phyloP scores from a whole-genome alignment of 768 basidiomycete species.

The Agaricus sinodeliciosus region DNA sequence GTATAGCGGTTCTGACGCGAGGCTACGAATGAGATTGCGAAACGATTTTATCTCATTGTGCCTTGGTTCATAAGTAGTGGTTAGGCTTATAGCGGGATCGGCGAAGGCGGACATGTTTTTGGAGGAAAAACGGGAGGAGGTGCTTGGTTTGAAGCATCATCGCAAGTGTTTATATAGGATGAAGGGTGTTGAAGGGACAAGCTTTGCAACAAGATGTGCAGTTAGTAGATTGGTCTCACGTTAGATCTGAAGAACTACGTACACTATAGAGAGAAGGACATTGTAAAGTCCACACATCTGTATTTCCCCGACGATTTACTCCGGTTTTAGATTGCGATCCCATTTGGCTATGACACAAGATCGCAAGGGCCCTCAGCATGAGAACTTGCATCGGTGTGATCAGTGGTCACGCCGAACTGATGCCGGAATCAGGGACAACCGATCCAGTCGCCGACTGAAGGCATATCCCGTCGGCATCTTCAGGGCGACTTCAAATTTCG shows the following conservation, averaged over 20 bases:
- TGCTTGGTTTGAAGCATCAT: not conserved
- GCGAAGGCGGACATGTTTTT: slow-evolving; percentile 8
- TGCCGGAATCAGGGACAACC: no score
- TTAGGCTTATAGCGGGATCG: not conserved
- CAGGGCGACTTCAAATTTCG: no score
- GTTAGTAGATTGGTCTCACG: slow-evolving; percentile 1
- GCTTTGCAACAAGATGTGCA: not conserved
- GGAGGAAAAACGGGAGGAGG: not conserved
- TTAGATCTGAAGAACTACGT: slow-evolving; percentile 5
- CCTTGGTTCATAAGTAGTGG: not conserved
- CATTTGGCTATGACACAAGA: not conserved
- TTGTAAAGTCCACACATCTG: slow-evolving; percentile 2
- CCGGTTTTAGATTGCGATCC: slow-evolving; percentile 7
- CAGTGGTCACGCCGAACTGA: no score
- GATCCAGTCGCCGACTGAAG: no score
- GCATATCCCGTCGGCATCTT: no score
- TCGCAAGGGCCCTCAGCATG: slow-evolving; percentile 9
- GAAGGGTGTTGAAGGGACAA: slow-evolving; percentile 8
- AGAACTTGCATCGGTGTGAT: not conserved
- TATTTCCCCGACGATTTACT: slow-evolving; percentile 5
- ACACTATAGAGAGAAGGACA: slow-evolving; percentile 1
- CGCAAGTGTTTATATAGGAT: slow-evolving; percentile 3
- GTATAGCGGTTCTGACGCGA: slow-evolving; percentile 1
- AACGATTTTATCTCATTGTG: slow-evolving; percentile 1
- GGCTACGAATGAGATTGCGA: not conserved